Conservation (phyloP, 2,329 filamentous ascomycete species). For the Aspergillus neotritici region DNA sequence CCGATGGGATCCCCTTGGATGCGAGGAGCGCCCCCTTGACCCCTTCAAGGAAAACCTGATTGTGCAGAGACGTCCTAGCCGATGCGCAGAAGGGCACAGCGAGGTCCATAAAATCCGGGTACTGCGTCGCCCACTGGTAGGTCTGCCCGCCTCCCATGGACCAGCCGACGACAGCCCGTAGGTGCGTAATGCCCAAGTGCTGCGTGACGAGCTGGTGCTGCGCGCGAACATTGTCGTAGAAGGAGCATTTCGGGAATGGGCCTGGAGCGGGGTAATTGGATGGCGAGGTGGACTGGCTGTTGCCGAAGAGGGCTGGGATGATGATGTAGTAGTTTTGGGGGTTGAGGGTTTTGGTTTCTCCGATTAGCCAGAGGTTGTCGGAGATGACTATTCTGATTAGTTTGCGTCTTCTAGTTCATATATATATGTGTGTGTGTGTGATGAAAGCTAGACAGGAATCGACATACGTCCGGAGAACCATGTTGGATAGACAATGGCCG, state of each 20-base stretch:
- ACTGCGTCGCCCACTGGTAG: conserved; percentile 59
- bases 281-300: conserved; percentile 62
- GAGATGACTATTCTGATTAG: conserved; percentile 45
- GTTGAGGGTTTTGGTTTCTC: conserved; percentile 58
- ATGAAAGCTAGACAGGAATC: not conserved
- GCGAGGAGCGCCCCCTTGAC: conserved; percentile 57
- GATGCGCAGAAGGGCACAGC: conserved; percentile 61
- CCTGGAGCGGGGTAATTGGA: conserved; percentile 53
- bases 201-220: conserved; percentile 62
- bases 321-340: conserved; percentile 64
- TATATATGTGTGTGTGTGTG: not conserved
- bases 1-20: conserved; percentile 50
- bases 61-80: conserved; percentile 60
- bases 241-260: conserved; percentile 58
- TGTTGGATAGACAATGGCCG: conserved; percentile 68
- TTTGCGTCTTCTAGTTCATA: not conserved
- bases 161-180: conserved; percentile 61
- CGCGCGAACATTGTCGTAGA: conserved; percentile 65
- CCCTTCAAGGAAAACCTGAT: conserved; percentile 63
- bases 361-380: conserved; percentile 71
- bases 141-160: conserved; percentile 65
- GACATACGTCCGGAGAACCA: conserved; percentile 64
- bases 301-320: conserved; percentile 63
- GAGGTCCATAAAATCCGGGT: conserved; percentile 61
- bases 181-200: conserved; percentile 55